Conservation (phyloP, 2,329 filamentous ascomycete genomes). For the Colletotrichum higginsianum region DNA sequence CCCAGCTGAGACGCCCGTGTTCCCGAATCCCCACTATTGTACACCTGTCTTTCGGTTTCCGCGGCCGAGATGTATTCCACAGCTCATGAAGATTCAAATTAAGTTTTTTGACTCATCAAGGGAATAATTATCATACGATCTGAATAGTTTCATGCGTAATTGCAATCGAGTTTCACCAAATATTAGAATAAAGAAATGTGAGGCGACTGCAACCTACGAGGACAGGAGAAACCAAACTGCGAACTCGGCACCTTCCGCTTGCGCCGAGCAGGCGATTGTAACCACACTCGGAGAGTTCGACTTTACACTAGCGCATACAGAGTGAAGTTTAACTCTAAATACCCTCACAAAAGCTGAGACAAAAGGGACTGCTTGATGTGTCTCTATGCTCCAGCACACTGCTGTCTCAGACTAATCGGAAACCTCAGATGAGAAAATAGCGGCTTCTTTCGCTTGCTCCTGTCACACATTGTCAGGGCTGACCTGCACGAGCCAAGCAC, state of each 20-base stretch:
- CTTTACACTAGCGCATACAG: background rate
- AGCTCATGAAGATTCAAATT: background rate
- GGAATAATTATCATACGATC: too few species aligned
- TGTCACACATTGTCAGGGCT: conserved; percentile 19
- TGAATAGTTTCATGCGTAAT: background rate
- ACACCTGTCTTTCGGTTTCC: background rate
- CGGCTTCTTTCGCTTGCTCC: background rate
- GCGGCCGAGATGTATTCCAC: conserved; percentile 4
- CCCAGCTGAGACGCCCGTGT: conserved; percentile 14
- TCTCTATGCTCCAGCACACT: background rate
- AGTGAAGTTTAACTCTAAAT: conserved; percentile 1
- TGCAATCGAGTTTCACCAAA: too few species aligned
- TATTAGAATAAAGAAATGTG: background rate
- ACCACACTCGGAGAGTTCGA: too few species aligned
- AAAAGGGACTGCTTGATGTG: too few species aligned
- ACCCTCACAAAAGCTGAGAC: background rate
- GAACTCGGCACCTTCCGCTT: background rate
- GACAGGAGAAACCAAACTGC: too few species aligned
- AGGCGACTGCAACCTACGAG: too few species aligned
- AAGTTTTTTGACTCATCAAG: background rate
- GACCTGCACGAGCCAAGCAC: conserved; percentile 2
- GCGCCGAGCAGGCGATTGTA: background rate
- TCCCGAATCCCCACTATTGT: too few species aligned
- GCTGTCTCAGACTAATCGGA: conserved; percentile 17
- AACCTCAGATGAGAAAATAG: background rate